phyloP scores from a whole-genome alignment of 2,329 filamentous ascomycete genomes.

The Penicillium aurantiogriseum region DNA sequence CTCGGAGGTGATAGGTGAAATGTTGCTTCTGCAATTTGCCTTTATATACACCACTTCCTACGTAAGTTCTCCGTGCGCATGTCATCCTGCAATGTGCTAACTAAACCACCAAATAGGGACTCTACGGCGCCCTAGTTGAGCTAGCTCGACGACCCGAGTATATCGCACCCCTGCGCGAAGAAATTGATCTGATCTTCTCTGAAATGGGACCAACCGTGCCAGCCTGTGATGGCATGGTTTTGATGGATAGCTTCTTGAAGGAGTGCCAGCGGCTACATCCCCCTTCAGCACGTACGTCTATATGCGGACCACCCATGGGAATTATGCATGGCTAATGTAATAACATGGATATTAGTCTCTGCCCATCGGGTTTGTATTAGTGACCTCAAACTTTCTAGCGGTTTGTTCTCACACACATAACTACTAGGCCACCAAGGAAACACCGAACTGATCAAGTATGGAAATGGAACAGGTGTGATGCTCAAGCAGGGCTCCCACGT shows the following conservation, averaged over 20 bases:
- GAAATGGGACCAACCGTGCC: conserved; percentile 11
- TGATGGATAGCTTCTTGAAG: conserved; percentile 23
- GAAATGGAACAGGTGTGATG: conserved; percentile 11
- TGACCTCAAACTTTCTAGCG: conserved; percentile 19
- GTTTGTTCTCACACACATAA: conserved; percentile 5
- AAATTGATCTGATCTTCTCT: conserved; percentile 8
- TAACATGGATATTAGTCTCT: conserved; percentile 15
- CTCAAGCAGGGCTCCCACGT: conserved; percentile 24
- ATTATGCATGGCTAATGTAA: conserved; percentile 2
- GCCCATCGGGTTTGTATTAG: conserved; percentile 22
- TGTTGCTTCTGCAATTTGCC: conserved; percentile 24
- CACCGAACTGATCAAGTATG: not conserved
- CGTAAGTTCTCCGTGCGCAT: conserved; percentile 6
- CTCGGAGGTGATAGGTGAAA: conserved; percentile 22
- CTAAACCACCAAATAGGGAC: conserved; percentile 10
- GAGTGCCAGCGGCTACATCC: conserved; percentile 25
- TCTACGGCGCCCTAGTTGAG: conserved; percentile 20
- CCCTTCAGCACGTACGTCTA: conserved; percentile 22
- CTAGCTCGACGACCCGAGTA: conserved; percentile 22
- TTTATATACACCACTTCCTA: conserved; percentile 26
- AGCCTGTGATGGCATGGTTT: conserved; percentile 19
- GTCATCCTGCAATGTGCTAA: not conserved
- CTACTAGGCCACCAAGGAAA: not conserved
- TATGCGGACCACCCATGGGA: not conserved
- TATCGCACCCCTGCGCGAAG: conserved; percentile 17